These are phyloP conservation scores for Cucurbita moschata DNA, from an alignment of 306 rosid species.

Conservation along the genomic window DNA sequence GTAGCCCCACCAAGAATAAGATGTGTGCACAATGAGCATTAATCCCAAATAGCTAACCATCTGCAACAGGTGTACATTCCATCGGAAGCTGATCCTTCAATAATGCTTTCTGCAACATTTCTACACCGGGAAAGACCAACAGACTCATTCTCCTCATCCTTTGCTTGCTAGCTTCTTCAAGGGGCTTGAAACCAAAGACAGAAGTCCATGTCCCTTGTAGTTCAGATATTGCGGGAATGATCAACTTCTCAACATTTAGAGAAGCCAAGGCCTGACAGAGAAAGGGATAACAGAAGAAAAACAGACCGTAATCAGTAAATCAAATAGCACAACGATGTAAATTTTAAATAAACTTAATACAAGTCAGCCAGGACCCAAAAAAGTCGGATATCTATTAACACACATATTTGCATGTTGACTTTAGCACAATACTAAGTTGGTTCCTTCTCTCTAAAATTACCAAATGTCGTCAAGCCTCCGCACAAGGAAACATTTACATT, in stretches of 20 bases:
- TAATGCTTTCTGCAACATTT: constrained; percentile 65
- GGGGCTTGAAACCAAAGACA: constrained; percentile 67
- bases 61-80: constrained; percentile 17
- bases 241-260: constrained; percentile 63
- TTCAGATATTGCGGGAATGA: constrained; percentile 83
- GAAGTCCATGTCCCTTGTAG: constrained; percentile 75
- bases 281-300: background rate
- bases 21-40: background rate
- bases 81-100: constrained; percentile 14
- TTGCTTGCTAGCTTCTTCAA: constrained; percentile 35
- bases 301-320: background rate
- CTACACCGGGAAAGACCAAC: constrained; percentile 74
- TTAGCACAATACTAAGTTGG: background rate
- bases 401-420: background rate
- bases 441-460: background rate
- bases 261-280: constrained; percentile 54
- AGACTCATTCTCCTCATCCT: constrained; percentile 48
- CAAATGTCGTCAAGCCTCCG: background rate
- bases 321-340: background rate
- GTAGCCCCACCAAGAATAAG: background rate
- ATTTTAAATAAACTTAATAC: background rate
- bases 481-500: background rate
- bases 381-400: background rate
- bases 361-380: background rate
- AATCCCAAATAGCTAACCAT: constrained; percentile 21